phyloP scores from a whole-genome alignment of 441 rosid species.

The Bocquillonia castaneifolia region DNA sequence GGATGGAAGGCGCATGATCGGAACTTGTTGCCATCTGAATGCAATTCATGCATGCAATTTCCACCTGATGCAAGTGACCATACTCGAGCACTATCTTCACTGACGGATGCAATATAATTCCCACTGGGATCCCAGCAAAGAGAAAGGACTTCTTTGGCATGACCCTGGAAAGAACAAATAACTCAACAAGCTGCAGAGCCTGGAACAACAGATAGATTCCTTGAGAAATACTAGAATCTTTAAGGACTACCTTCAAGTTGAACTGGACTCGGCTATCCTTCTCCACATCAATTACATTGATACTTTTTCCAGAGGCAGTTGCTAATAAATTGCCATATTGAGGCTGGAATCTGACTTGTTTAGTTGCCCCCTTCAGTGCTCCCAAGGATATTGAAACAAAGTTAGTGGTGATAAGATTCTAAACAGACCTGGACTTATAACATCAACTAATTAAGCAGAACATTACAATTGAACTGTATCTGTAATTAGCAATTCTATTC shows the following conservation, averaged over 20 bases:
- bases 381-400: background rate
- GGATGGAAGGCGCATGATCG: conserved; percentile 44
- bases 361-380: conserved; percentile 35
- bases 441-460: background rate
- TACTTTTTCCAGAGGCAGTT: conserved; percentile 29
- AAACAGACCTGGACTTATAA: background rate
- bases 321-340: conserved; percentile 35
- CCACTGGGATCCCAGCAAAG: conserved; percentile 42
- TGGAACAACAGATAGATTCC: background rate
- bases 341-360: conserved; percentile 42
- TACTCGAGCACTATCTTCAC: conserved; percentile 36
- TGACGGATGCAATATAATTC: conserved; percentile 38
- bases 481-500: background rate
- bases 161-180: conserved; percentile 30
- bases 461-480: background rate
- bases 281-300: conserved; percentile 38
- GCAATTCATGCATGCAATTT: conserved; percentile 32
- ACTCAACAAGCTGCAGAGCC: background rate
- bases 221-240: background rate
- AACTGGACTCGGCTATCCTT: conserved; percentile 14
- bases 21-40: conserved; percentile 35
- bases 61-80: conserved; percentile 36
- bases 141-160: conserved; percentile 28
- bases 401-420: background rate
- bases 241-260: conserved; percentile 28